Evolutionary conservation across 176 grass and related monocot species (phyloP).

Genomic region (Triticum aestivum): IWGSC_CS_RefSeq_v2.1 NC_057809.1:604007321-604007820

Average conservation of each 20-base stretch:
- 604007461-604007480: slow-evolving; percentile 27
- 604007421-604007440: too few species aligned
- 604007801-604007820: slow-evolving; percentile 31
- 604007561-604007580: slow-evolving; percentile 23
- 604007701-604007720: slow-evolving; percentile 37
- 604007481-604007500: slow-evolving; percentile 25
- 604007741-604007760: slow-evolving; percentile 50
- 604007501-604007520: slow-evolving; percentile 37
- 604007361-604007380: too few species aligned
- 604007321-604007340: too few species aligned
- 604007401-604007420: too few species aligned
- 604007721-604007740: slow-evolving; percentile 46
- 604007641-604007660: slow-evolving; percentile 28
- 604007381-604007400: too few species aligned
- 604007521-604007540: slow-evolving; percentile 30
- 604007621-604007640: slow-evolving; percentile 29
- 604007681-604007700: slow-evolving; percentile 24
- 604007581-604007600: slow-evolving; percentile 35
- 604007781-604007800: slow-evolving; percentile 43
- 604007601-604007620: slow-evolving; percentile 34
- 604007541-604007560: slow-evolving; percentile 49
- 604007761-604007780: slow-evolving; percentile 41
- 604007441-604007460: too few species aligned
- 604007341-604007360: too few species aligned
- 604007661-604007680: slow-evolving; percentile 48